Evolutionary conservation across 2,329 filamentous ascomycete species (phyloP).

Genomic region (Calonectria leucothoes): DNA sequence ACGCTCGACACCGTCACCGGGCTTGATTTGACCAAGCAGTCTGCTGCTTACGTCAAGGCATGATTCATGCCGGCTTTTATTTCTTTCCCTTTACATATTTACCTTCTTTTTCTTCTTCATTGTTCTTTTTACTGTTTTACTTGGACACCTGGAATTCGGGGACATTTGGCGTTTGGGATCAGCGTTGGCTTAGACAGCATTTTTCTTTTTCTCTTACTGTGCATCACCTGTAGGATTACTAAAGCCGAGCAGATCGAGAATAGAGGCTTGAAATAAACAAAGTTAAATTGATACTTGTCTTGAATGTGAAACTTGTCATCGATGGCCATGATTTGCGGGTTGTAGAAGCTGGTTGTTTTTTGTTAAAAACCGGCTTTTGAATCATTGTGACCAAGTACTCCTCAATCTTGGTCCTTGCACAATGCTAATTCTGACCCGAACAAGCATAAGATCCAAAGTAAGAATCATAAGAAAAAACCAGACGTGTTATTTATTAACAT

Average conservation of each 20-base stretch:
- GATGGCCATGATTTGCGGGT: background rate
- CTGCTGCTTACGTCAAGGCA: background rate
- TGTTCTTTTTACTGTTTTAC: background rate
- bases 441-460: too few relatives aligned
- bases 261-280: background rate
- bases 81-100: background rate
- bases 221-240: background rate
- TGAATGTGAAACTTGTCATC: background rate
- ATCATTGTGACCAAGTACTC: too few relatives aligned
- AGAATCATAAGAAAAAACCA: too few relatives aligned
- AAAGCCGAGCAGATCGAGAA: background rate
- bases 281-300: background rate
- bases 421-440: too few relatives aligned
- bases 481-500: too few relatives aligned
- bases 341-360: too few relatives aligned
- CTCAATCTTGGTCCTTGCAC: too few relatives aligned
- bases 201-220: background rate
- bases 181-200: slow-evolving; percentile 5
- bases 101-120: background rate
- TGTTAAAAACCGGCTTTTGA: too few relatives aligned
- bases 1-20: background rate
- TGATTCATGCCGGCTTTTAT: background rate
- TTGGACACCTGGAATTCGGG: background rate
- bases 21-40: background rate
- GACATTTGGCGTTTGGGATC: background rate